A percentile compares a stretch with the other conserved stretches of the same genome.
Conservation (phyloP, 2,329 filamentous ascomycete genomes). For the Metarhizium sp. region DNA sequence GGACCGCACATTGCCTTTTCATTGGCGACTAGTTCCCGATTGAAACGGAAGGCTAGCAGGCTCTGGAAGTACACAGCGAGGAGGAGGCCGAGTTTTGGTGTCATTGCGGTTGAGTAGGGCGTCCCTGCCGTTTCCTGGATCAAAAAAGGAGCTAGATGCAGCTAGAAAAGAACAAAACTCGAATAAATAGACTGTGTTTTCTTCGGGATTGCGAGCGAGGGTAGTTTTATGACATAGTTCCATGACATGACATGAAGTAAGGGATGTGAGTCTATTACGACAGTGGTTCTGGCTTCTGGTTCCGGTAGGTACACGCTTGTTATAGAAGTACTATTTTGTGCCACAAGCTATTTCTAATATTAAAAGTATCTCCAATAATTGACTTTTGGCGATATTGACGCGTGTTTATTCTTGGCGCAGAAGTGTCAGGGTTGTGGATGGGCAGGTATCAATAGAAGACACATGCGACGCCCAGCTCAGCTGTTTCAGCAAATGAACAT, state of each 20-base stretch:
- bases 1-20: conserved; percentile 18
- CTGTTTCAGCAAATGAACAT: too few species aligned
- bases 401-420: too few species aligned
- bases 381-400: too few species aligned
- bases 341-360: not conserved
- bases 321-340: not conserved
- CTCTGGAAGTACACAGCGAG: not conserved
- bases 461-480: too few species aligned
- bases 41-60: not conserved
- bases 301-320: not conserved
- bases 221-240: not conserved
- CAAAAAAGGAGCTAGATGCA: not conserved
- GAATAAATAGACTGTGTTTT: not conserved
- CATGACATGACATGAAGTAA: not conserved
- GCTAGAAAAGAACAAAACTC: not conserved
- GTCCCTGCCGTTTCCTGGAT: not conserved
- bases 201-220: not conserved
- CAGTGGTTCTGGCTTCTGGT: not conserved
- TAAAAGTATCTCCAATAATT: too few species aligned
- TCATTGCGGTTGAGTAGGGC: not conserved
- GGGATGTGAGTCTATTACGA: not conserved
- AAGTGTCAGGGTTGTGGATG: too few species aligned
- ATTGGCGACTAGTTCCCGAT: not conserved
- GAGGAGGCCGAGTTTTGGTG: not conserved
- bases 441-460: too few species aligned